phyloP scores from a whole-genome alignment of 2,329 filamentous ascomycete species.

The Clarireedia monteithiana region DNA sequence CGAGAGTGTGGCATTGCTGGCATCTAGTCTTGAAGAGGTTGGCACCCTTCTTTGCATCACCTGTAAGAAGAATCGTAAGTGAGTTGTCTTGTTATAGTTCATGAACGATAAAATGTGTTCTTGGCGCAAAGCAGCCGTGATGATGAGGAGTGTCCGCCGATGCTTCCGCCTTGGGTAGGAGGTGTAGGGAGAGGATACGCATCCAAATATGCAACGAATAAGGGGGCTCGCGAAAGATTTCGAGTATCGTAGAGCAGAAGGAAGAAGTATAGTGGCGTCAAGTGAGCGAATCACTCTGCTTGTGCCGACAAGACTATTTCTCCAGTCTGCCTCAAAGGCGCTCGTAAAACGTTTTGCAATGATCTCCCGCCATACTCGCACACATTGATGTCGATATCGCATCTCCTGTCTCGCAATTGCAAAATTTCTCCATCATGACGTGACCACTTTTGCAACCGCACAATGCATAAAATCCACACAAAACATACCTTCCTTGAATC shows the following conservation, averaged over 20 bases:
- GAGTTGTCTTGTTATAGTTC: not conserved
- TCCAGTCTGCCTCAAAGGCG: not conserved
- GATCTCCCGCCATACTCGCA: not conserved
- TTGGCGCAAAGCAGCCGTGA: not conserved
- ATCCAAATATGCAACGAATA: no score
- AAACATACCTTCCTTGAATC: constrained; percentile 34
- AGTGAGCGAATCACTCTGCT: not conserved
- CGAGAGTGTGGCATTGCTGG: constrained; percentile 96
- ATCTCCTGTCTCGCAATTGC: not conserved
- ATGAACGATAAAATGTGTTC: not conserved
- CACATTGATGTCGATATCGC: not conserved
- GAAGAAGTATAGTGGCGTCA: not conserved
- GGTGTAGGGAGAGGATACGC: not conserved
- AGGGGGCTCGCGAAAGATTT: not conserved
- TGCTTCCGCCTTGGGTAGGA: not conserved
- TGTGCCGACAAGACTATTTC: not conserved
- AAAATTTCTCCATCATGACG: not conserved
- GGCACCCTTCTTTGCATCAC: constrained; percentile 93
- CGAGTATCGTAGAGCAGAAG: not conserved
- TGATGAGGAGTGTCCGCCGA: not conserved
- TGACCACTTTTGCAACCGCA: not conserved
- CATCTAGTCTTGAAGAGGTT: constrained; percentile 99
- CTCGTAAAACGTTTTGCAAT: not conserved
- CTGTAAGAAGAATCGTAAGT: constrained; percentile 37
- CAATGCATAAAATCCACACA: constrained; percentile 5